A percentile compares a stretch with the other conserved stretches of the same genome.
phyloP scores from a whole-genome alignment of 176 grass and related monocot species.

The Sorghum bicolor region DNA sequence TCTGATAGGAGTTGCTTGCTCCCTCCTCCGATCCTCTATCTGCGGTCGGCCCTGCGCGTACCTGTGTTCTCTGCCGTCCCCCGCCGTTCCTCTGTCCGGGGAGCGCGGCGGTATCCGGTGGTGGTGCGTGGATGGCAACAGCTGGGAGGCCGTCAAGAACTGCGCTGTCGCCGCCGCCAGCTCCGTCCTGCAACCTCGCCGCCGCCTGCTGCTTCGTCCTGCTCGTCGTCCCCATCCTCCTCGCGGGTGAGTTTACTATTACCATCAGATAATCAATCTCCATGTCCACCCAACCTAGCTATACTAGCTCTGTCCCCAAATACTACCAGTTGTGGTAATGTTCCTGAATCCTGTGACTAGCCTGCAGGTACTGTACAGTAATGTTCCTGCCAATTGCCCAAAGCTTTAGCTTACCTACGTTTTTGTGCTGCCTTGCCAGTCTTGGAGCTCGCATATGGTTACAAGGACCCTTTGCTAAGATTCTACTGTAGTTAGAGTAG shows the following conservation, averaged over 20 bases:
- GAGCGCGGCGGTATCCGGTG: neutral
- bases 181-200: neutral
- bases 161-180: neutral
- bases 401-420: neutral
- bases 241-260: neutral
- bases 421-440: neutral
- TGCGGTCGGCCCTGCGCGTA: neutral
- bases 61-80: too few species aligned
- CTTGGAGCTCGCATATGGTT: neutral
- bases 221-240: constrained; percentile 13
- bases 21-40: neutral
- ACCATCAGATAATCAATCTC: neutral
- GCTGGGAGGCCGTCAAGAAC: neutral
- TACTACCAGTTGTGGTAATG: neutral
- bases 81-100: neutral
- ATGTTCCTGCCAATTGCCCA: neutral
- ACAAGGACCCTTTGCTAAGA: neutral
- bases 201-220: neutral
- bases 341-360: too few species aligned
- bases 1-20: neutral
- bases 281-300: neutral
- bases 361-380: neutral
- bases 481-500: neutral
- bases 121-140: constrained; percentile 11
- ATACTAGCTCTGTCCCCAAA: neutral